Evolutionary conservation across 768 basidiomycete genomes (phyloP), one percentile per base, ranked within the genome.

Genomic region (Mycena epipterygia): DNA sequence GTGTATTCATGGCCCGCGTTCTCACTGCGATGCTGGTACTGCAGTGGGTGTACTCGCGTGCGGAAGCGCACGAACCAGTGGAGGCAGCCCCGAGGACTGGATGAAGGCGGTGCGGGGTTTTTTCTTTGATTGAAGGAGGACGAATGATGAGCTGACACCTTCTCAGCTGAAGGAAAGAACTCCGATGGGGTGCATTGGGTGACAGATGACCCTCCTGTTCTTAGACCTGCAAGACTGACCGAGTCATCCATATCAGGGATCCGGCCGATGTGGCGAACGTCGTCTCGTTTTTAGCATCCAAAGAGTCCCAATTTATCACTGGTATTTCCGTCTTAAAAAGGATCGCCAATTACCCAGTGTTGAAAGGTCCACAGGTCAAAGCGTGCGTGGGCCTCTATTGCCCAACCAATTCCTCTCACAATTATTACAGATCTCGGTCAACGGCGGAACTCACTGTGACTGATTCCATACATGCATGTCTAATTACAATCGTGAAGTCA

Each of bases 251-350:
- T 19, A 8, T 17, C 35, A 81, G 51, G 56, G 64, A 49, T 5
- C 48, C 64, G n/a, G 27, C 39, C 11, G 69, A 70, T 33, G 64
- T 82, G 35, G 79, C 81, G 0, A 68, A 68, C 16, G 49, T 81
- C 3, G 81, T 82, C 4, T 78, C 81, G 12, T 81, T 80, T 72
- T 72, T 82, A 23, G 81, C 77, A 76, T n/a, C n/a, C n/a, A n/a
- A n/a, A 25, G 77, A 81, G 27, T 79, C 81, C 0, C 58, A 67
- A 39, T 81, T 77, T 39, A 77, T 81, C 16, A 80, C 81, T 0
- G 81, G 81, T 76, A 30, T 44, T n/a, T 13, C 21, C 42, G n/a
- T 11, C 13, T 17, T n/a, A n/a, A n/a, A n/a, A n/a, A n/a, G n/a
- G n/a, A n/a, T n/a, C n/a, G n/a, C n/a, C n/a, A n/a, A n/a, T n/a